Evolutionary conservation across 1,139 yeast genomes (phyloP).

Genomic region (Debaryomycetaceae sp.): DNA sequence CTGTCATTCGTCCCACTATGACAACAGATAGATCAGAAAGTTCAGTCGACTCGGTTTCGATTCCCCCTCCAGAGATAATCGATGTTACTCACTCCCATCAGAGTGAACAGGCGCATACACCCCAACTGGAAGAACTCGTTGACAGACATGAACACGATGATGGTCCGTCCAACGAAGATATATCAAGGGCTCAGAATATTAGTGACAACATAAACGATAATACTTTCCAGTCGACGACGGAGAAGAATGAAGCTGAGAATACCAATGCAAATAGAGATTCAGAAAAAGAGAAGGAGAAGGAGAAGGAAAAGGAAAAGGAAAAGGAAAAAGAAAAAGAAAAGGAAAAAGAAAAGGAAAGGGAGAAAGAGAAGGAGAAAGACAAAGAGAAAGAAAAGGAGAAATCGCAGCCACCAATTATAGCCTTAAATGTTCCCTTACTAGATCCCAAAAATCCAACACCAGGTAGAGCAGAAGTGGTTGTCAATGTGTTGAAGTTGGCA

Average conservation of each 20-base stretch:
- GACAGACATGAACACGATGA: too few species aligned
- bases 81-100: not conserved
- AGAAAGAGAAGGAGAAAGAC: conserved; percentile 22
- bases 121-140: too few species aligned
- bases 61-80: not conserved
- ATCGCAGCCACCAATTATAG: conserved; percentile 44
- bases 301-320: conserved; percentile 6
- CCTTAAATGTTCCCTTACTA: conserved; percentile 57
- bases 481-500: conserved; percentile 75
- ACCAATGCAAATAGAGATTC: not conserved
- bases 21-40: conserved; percentile 15
- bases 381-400: conserved; percentile 26
- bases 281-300: conserved; percentile 5
- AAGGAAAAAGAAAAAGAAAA: conserved; percentile 12
- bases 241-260: not conserved
- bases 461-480: conserved; percentile 67
- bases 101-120: not conserved
- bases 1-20: conserved; percentile 13
- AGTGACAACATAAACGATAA: not conserved
- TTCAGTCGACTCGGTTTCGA: not conserved
- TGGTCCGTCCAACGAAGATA: too few species aligned
- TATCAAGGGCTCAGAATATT: too few species aligned
- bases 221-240: not conserved
- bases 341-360: conserved; percentile 17
- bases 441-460: conserved; percentile 51